Percentiles rank a stretch among this genome's conserved stretches.
Conservation (phyloP, 2,329 filamentous ascomycete genomes). For the Acarospora socialis region DNA sequence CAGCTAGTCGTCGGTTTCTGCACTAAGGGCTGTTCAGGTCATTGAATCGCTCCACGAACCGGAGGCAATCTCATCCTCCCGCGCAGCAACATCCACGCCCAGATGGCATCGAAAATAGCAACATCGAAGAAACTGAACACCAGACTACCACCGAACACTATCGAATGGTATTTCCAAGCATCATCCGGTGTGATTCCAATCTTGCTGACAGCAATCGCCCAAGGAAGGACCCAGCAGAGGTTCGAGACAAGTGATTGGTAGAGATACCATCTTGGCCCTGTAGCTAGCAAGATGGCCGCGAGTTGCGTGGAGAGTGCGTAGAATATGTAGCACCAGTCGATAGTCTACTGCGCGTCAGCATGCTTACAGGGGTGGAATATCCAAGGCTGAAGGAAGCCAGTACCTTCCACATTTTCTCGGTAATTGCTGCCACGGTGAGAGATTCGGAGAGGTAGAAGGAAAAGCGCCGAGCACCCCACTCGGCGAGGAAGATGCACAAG, state of each 20-base stretch:
- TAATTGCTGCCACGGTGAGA: conserved; percentile 43
- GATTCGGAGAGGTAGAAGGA: conserved; percentile 48
- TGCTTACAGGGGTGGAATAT: background rate
- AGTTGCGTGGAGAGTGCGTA: conserved; percentile 53
- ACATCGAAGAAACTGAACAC: conserved; percentile 52
- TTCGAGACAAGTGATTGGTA: conserved; percentile 54
- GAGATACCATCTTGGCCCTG: conserved; percentile 51
- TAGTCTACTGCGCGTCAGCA: conserved; percentile 1
- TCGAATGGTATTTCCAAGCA: conserved; percentile 52
- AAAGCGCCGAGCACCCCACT: conserved; percentile 45
- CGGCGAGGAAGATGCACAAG: conserved; percentile 46
- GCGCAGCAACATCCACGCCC: conserved; percentile 2
- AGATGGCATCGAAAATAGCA: conserved; percentile 4
- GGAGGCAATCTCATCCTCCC: background rate
- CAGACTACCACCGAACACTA: conserved; percentile 54
- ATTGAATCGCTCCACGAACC: no score
- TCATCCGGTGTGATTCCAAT: conserved; percentile 34
- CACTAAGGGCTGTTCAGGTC: no score
- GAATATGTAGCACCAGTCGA: conserved; percentile 47
- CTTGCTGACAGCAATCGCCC: conserved; percentile 49
- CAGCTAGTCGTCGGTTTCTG: no score
- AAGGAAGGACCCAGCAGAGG: conserved; percentile 53
- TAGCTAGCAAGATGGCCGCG: conserved; percentile 49
- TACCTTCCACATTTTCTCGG: conserved; percentile 49
- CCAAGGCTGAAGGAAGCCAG: background rate